Evolutionary conservation across 768 basidiomycete genomes (phyloP).

Genomic region (Dioszegia crocea): DNA sequence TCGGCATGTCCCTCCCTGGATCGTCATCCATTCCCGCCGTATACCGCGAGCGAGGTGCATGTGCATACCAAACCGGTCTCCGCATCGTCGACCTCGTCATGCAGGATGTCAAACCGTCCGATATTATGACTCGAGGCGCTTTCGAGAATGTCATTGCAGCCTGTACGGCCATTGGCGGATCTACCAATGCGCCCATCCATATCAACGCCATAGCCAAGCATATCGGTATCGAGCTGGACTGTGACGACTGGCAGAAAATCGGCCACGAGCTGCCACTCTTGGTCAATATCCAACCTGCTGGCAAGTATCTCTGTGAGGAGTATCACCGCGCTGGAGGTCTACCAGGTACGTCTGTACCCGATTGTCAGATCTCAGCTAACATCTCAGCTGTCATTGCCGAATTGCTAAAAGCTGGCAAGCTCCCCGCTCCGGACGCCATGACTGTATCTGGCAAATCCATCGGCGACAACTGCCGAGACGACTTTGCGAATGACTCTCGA

Average conservation of each 20-base stretch:
- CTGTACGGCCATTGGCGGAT: slow-evolving; percentile 42
- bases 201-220: slow-evolving; percentile 45
- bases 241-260: slow-evolving; percentile 40
- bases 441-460: slow-evolving; percentile 43
- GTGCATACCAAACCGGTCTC: slow-evolving; percentile 44
- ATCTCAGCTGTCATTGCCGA: slow-evolving; percentile 37
- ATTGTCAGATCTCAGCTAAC: slow-evolving; percentile 2
- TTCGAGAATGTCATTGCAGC: slow-evolving; percentile 45
- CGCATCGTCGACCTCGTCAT: slow-evolving; percentile 46
- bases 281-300: slow-evolving; percentile 41
- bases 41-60: slow-evolving; percentile 47
- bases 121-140: slow-evolving; percentile 38
- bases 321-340: slow-evolving; percentile 45
- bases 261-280: slow-evolving; percentile 39
- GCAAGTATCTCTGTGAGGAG: slow-evolving; percentile 43
- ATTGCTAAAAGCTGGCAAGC: slow-evolving; percentile 26
- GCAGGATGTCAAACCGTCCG: slow-evolving; percentile 47
- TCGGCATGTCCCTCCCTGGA: slow-evolving; percentile 49
- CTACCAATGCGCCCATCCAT: slow-evolving; percentile 45
- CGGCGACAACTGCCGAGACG: slow-evolving; percentile 38
- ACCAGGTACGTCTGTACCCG: slow-evolving; percentile 24
- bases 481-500: slow-evolving; percentile 38
- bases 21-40: slow-evolving; percentile 45
- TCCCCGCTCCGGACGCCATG: slow-evolving; percentile 37
- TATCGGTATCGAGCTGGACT: slow-evolving; percentile 34